Base-by-base conservation (phyloP, 192 early-diverging fungal species). In the Thamnidium elegans region DNA sequence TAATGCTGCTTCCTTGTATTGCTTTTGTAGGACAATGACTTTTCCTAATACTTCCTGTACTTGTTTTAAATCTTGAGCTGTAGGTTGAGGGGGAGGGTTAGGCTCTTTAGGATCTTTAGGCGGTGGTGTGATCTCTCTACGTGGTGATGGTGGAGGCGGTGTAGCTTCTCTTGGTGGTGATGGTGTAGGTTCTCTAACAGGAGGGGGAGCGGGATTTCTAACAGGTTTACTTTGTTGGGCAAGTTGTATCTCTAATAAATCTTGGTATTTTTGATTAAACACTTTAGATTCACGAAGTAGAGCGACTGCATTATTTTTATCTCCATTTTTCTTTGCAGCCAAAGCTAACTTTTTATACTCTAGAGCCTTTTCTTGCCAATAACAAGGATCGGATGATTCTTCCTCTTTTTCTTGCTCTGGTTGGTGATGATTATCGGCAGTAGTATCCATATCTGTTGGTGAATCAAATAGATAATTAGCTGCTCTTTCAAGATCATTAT, bases 381-480 rank as follows among this genome's bases (percentile, higher is more conserved):
- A 30, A 43, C 11, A n/a, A 34, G 42, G 51, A 42, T 63, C 32
- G 13, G 17, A 17, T 15, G 50, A 13, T 11, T 62, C 52, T 4
- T 26, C 21, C 3, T 62, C 59, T 11, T 32, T 17, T 26, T 56
- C 43, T 11, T 43, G 32, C 3, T 58, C 39, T 44, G 39, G 19
- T 14, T 11, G 13, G 6, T 30, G 11, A 9, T 39, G 5, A 39
- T 39, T 3, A 3, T 54, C 26, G n/a, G 52, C 5, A 21, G 21
- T 54, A 54, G 23, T 10, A 4, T 55, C 30, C 52, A 54, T 32
- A 21, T 51, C 34, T 23, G 13, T 20, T 6, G 55, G 45, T 31
- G 36, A 34, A 72, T 90, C 89, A 48, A 92, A 72, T 26, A 92
- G 73, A 65, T 87, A 87, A 69, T 92, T 90, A 59, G 87, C 84